A percentile compares a stretch with the other conserved stretches of the same genome.
Evolutionary conservation across 1,284 basidiomycete species (phyloP).

Genomic region (Leccinum pachyderme): DNA sequence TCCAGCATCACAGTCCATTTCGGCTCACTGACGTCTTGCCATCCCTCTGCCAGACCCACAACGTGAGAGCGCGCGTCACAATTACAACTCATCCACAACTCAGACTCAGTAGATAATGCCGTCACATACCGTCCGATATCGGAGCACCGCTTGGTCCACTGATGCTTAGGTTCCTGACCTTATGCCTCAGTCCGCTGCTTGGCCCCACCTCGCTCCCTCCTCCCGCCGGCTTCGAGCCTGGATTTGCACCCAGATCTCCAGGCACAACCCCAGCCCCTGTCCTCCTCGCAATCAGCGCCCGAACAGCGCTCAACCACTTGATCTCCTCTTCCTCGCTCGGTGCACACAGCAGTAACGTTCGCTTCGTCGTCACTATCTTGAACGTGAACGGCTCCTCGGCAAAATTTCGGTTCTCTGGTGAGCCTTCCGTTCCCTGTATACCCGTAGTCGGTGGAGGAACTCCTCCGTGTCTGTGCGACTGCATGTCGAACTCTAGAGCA

Average conservation of each 20-base stretch:
- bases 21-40: slow-evolving; percentile 2
- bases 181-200: slow-evolving; percentile 38
- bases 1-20: not conserved
- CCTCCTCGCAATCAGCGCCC: slow-evolving; percentile 81
- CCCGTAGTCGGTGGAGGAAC: slow-evolving; percentile 36
- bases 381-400: slow-evolving; percentile 62
- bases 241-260: slow-evolving; percentile 29
- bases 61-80: slow-evolving; percentile 27
- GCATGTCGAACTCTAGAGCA: slow-evolving; percentile 83
- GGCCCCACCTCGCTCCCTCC: slow-evolving; percentile 22
- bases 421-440: slow-evolving; percentile 34
- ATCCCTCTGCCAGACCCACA: not conserved
- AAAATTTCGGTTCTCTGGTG: slow-evolving; percentile 39
- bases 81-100: slow-evolving; percentile 14
- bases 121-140: slow-evolving; percentile 25
- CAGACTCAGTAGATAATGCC: slow-evolving; percentile 18
- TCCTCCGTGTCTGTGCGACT: slow-evolving; percentile 40
- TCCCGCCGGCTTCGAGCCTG: slow-evolving; percentile 16
- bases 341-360: slow-evolving; percentile 86
- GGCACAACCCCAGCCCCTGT: slow-evolving; percentile 48
- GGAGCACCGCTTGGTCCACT: slow-evolving; percentile 30
- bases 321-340: slow-evolving; percentile 98
- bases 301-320: slow-evolving; percentile 93
- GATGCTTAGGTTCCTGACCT: slow-evolving; percentile 44
- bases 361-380: slow-evolving; percentile 95